phyloP scores from a whole-genome alignment of 768 basidiomycete genomes.

The Lactarius trivialis region DNA sequence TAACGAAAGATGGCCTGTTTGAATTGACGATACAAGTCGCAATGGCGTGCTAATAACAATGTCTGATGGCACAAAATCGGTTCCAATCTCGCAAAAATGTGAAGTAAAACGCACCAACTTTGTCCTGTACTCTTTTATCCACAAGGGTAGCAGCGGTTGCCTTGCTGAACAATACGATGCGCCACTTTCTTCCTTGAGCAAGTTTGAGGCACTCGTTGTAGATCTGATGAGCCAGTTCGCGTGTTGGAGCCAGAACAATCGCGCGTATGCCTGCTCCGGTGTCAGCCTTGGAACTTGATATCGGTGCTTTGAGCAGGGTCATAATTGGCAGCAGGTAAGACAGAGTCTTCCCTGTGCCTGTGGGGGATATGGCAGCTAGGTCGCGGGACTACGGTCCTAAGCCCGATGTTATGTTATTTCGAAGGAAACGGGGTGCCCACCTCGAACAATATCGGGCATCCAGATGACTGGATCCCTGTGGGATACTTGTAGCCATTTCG shows the following conservation, averaged over 20 bases:
- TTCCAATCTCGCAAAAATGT: not conserved
- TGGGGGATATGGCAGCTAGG: constrained; percentile 91
- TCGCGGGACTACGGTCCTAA: constrained; percentile 55
- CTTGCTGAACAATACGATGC: constrained; percentile 77
- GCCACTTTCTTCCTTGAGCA: constrained; percentile 77
- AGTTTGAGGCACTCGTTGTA: constrained; percentile 83
- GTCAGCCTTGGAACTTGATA: constrained; percentile 40
- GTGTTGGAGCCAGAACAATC: constrained; percentile 82
- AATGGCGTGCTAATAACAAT: constrained; percentile 91
- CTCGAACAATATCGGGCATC: constrained; percentile 74
- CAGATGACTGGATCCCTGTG: constrained; percentile 77
- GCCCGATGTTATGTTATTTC: not conserved
- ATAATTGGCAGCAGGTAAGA: constrained; percentile 86
- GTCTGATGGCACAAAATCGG: constrained; percentile 43
- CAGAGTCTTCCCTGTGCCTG: constrained; percentile 95
- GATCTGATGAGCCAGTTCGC: constrained; percentile 95
- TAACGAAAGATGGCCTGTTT: constrained; percentile 57
- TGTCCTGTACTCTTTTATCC: constrained; percentile 65
- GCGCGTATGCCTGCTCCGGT: constrained; percentile 61
- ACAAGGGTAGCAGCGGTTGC: constrained; percentile 78
- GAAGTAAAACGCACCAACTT: constrained; percentile 55
- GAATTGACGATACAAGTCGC: constrained; percentile 75
- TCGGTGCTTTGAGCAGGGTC: constrained; percentile 48
- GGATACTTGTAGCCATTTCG: constrained; percentile 57
- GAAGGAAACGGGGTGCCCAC: constrained; percentile 34